Base-by-base conservation (phyloP, 176 grass and related monocot species). In the Luzula sylvatica region DNA sequence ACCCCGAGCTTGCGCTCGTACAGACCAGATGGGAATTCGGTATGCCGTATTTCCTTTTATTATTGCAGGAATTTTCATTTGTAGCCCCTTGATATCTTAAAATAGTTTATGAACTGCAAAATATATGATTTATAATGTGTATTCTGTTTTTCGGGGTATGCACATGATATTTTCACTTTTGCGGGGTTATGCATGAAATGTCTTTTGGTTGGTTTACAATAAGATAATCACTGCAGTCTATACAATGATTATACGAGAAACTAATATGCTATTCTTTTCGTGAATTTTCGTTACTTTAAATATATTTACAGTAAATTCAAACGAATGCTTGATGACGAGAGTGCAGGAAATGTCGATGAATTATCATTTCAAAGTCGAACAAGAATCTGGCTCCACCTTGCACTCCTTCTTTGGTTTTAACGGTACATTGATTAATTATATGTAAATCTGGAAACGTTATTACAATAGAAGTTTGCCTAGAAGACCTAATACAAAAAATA, bases 21-120 rank as follows among this genome's bases (percentile, higher is more conserved):
- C 90, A 95, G 26, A 74, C 90, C 0, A 58, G 90, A 0, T 95
- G 90, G 90, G 62, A 82, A 6, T 95, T 88, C 19, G 88, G 88
- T 87, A 45, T 8, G 42, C 2, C 8, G n/a, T n/a, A 45, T 7
- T 35, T 35, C 30, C 9, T 35, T 35, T 35, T 35, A 35, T 35
- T 35, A 35, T 35, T 35, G 7, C 30, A n/a, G n/a, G 30, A 35
- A 35, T 7, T 35, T 35, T 35, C 30, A 35, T 35, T 4, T 7
- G 7, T 35, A 35, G 7, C 30, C 29, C 29, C 30, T 35, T 35
- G 30, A n/a, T n/a, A n/a, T n/a, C n/a, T n/a, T n/a, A n/a, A n/a
- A n/a, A n/a, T n/a, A n/a, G n/a, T n/a, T n/a, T n/a, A n/a, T n/a
- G n/a, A n/a, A n/a, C 9, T 35, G 30, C 30, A 35, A 35, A 35